Conservation (phyloP, 352 stramenopile genomes). For the Phytophthora foliorum region DNA sequence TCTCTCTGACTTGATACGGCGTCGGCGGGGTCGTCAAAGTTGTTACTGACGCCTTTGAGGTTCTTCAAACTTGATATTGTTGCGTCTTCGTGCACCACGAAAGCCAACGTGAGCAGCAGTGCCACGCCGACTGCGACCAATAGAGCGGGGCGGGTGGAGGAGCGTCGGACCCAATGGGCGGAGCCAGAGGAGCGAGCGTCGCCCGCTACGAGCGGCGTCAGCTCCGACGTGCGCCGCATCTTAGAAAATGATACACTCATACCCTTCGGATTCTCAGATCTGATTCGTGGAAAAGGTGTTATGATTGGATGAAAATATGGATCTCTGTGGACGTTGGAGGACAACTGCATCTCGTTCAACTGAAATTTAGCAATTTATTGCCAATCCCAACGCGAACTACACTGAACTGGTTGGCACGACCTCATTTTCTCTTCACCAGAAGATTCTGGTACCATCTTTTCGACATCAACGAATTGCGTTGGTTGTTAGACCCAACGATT, state of each 20-base stretch:
- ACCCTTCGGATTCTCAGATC: slow-evolving; percentile 2
- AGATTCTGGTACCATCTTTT: no score
- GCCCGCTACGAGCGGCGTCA: slow-evolving; percentile 40
- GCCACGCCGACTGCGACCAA: slow-evolving; percentile 37
- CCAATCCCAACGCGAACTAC: no score
- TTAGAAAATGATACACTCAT: slow-evolving; percentile 14
- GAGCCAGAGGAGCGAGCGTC: not conserved
- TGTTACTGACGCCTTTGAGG: slow-evolving; percentile 31
- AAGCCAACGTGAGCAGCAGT: slow-evolving; percentile 45
- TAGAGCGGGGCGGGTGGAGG: slow-evolving; percentile 14
- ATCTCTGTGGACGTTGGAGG: not conserved
- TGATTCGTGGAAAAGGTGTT: slow-evolving; percentile 2
- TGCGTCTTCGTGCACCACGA: slow-evolving; percentile 40
- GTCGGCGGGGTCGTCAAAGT: slow-evolving; percentile 9
- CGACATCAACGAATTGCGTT: no score
- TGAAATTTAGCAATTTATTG: no score
- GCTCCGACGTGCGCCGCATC: slow-evolving; percentile 42
- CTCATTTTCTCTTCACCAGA: no score
- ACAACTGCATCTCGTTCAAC: no score
- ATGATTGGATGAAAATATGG: slow-evolving; percentile 11
- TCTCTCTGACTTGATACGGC: slow-evolving; percentile 2
- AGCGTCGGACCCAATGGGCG: not conserved
- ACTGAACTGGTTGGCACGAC: no score
- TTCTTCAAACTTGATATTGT: slow-evolving; percentile 30
- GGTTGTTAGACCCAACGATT: no score